Evolutionary conservation across 2,329 filamentous ascomycete species (phyloP), one percentile per base, ranked within the genome.

Genomic region (Pestalotiopsis sp.): DNA sequence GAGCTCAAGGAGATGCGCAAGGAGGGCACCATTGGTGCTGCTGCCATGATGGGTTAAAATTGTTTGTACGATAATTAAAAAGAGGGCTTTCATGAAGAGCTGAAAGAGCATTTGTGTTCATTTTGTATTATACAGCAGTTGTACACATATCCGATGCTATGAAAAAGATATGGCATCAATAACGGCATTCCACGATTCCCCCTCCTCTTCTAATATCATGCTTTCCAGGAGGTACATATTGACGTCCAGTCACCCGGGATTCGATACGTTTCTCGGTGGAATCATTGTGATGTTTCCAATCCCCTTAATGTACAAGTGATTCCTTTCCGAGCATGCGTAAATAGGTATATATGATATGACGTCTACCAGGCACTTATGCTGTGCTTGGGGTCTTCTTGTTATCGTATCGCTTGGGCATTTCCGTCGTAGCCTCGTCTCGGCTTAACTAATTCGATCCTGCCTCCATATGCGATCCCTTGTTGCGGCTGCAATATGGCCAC

Each of bases 1-100:
- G 81, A 85, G 78, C 79, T 90, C 70, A 89, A 89, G 84, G 79
- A 81, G 75, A 76, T 83, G 76, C 75, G 83, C 60, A 81, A 81
- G 73, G 77, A 82, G 72, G 80, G 80, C 72, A 79, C 73, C 74
- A 82, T 82, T 77, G 76, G 66, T 67, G 74, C 79, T 71, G 74
- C 77, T 45, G 64, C 81, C 62, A 69, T 67, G 36, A 58, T 65
- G 25, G 25, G 12, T 13, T n/a, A 23, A n/a, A 74, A 75, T n/a
- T 25, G 25, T 39, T 38, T 38, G 58, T 67, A 52, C 59, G 41
- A 61, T 59, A n/a, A n/a, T 52, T 52, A 4, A 14, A 45, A 45
- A 52, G 41, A 38, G n/a, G 49, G 39, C 36, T 25, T 64, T 25
- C 60, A n/a, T 65, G 9, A 52, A 45, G 61, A 64, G 61, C 20